Base-by-base conservation (phyloP, 192 early-diverging fungal genomes). In the Coemansia nantahalensis region DNA sequence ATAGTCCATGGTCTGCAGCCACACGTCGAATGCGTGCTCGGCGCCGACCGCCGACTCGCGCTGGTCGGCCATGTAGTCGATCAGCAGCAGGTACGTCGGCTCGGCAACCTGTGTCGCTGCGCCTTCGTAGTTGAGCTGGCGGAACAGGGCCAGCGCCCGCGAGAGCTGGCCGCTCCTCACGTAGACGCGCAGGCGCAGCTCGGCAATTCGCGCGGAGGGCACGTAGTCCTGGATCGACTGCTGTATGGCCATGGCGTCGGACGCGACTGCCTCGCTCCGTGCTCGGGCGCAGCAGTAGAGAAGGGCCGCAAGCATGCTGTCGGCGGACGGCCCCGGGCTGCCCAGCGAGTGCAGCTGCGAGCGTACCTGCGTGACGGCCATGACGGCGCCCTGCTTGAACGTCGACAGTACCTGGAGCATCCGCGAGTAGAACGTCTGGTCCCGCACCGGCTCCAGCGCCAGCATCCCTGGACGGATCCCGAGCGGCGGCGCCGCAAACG, bases 171-270 rank as follows among this genome's bases (percentile, higher is more conserved):
- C 65, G 31, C 38, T 16, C 8, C 35, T 44, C 12, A 63, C 21
- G 30, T 44, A 52, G 19, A 53, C 61, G 31, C 72, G 72, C 72
- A 76, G 59, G 18, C 44, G 39, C 9, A 76, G 61, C 72, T 76
- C 72, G 17, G 39, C 36, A 8, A 67, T 32, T n/a, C 56, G 45
- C 0, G 64, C 37, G 12, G 64, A 26, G 9, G 39, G 18, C 14
- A 12, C 18, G 4, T 45, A 16, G 19, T 19, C 13, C 1, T 26
- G 17, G 11, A 47, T 23, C 43, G 13, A 4, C n/a, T 45, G 21
- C 22, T 60, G 32, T 14, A 4, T 1, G 17, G 26, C 12, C 5
- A 56, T 3, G 0, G 40, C 48, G 13, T 68, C 65, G 8, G 10
- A 31, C 0, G 72, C 72, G 13, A 56, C 52, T 0, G 44, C 19